phyloP scores from a whole-genome alignment of 495 filamentous ascomycete species.

The Penicillium simplicissimum region DNA sequence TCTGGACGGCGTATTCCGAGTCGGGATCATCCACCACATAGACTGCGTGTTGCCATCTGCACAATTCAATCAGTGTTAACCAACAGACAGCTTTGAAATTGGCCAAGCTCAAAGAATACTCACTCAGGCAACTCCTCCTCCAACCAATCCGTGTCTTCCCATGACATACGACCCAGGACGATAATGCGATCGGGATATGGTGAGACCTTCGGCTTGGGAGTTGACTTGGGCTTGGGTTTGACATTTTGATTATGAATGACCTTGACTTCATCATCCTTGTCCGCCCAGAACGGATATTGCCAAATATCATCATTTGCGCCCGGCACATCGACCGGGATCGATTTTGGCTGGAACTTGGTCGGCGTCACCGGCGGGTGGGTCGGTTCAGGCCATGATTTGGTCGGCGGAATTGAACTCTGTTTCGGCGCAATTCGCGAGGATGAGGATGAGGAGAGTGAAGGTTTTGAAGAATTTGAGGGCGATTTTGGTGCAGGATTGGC shows the following conservation, averaged over 20 bases:
- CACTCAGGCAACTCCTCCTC: conserved; percentile 42
- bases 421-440: background rate
- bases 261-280: background rate
- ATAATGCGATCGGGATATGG: conserved; percentile 35
- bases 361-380: conserved; percentile 10
- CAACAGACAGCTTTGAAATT: background rate
- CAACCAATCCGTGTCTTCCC: conserved; percentile 45
- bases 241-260: background rate
- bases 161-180: conserved; percentile 39
- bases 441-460: background rate
- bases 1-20: conserved; percentile 37
- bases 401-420: background rate
- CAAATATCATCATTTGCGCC: conserved; percentile 13
- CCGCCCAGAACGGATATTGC: background rate
- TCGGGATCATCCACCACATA: conserved; percentile 62
- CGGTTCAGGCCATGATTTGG: conserved; percentile 13
- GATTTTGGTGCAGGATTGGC: background rate
- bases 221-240: conserved; percentile 15
- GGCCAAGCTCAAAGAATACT: background rate
- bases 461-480: background rate
- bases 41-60: conserved; percentile 49
- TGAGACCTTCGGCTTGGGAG: conserved; percentile 18
- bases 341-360: conserved; percentile 13
- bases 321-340: conserved; percentile 27
- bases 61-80: background rate